Percentiles rank a stretch among this genome's conserved stretches.
Evolutionary conservation across 768 basidiomycete species (phyloP).

Genomic region (Suillus alpinus): DNA sequence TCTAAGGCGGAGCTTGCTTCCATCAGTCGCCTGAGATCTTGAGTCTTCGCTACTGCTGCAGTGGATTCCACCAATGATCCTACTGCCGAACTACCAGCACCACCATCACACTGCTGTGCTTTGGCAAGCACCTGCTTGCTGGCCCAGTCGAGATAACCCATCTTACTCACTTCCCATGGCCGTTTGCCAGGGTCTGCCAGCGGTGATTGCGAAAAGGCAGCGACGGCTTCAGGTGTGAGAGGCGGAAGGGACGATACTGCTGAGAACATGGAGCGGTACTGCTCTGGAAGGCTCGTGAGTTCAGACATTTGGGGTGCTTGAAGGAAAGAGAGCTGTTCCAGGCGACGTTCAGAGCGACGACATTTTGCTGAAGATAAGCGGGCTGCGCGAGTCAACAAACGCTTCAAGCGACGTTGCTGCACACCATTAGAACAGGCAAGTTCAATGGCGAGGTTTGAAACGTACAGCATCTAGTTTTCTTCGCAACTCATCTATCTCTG

Average conservation of each 20-base stretch:
- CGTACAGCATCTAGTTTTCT: constrained; percentile 68
- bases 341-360: constrained; percentile 42
- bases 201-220: constrained; percentile 30
- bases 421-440: constrained; percentile 4
- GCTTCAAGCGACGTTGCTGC: constrained; percentile 67
- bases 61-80: constrained; percentile 18
- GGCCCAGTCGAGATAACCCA: constrained; percentile 81
- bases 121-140: constrained; percentile 48
- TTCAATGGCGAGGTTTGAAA: constrained; percentile 12
- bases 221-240: constrained; percentile 37
- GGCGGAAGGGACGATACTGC: constrained; percentile 49
- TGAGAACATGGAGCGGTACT: constrained; percentile 44
- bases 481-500: constrained; percentile 67
- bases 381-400: constrained; percentile 52
- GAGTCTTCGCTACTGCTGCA: constrained; percentile 16
- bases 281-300: constrained; percentile 38
- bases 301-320: constrained; percentile 36
- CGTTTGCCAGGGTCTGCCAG: constrained; percentile 61
- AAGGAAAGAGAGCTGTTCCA: constrained; percentile 44
- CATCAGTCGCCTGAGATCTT: constrained; percentile 18
- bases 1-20: constrained; percentile 7
- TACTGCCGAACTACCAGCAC: constrained; percentile 19
- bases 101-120: constrained; percentile 19
- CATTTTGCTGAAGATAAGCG: constrained; percentile 45
- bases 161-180: constrained; percentile 73